Evolutionary conservation across 306 rosid genomes (phyloP).

Genomic region (Pyrus pyrifolia): DNA sequence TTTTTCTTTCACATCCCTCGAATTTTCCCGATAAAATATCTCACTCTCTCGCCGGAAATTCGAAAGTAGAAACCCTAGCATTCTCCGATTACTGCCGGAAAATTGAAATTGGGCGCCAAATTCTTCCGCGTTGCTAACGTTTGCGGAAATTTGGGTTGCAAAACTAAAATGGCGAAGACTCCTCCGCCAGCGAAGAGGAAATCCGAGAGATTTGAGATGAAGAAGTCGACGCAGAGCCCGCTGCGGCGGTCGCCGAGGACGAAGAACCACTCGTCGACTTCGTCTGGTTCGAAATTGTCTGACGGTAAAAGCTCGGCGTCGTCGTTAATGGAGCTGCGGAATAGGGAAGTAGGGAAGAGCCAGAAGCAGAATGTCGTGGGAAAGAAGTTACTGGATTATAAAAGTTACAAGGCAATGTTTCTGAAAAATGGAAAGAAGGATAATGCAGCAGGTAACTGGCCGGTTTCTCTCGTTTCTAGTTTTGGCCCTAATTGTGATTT

Average conservation of each 20-base stretch:
- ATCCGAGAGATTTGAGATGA: slow-evolving; percentile 29
- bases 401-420: slow-evolving; percentile 29
- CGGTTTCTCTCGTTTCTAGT: slow-evolving; percentile 4
- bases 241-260: slow-evolving; percentile 51
- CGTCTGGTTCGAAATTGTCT: slow-evolving; percentile 35
- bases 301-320: slow-evolving; percentile 33
- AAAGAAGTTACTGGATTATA: slow-evolving; percentile 29
- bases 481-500: not conserved
- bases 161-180: slow-evolving; percentile 8
- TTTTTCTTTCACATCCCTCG: not conserved
- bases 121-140: not conserved
- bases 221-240: slow-evolving; percentile 32
- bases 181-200: slow-evolving; percentile 22
- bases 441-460: slow-evolving; percentile 23
- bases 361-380: slow-evolving; percentile 19
- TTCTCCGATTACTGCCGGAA: not conserved
- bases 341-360: slow-evolving; percentile 22
- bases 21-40: not conserved
- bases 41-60: not conserved
- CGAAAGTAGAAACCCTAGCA: not conserved
- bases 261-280: slow-evolving; percentile 19
- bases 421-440: slow-evolving; percentile 18
- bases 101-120: not conserved
- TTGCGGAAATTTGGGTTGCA: not conserved
- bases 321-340: slow-evolving; percentile 14